Conservation (phyloP, 2,329 filamentous ascomycete species). For the Epichloe glyceriae region DNA sequence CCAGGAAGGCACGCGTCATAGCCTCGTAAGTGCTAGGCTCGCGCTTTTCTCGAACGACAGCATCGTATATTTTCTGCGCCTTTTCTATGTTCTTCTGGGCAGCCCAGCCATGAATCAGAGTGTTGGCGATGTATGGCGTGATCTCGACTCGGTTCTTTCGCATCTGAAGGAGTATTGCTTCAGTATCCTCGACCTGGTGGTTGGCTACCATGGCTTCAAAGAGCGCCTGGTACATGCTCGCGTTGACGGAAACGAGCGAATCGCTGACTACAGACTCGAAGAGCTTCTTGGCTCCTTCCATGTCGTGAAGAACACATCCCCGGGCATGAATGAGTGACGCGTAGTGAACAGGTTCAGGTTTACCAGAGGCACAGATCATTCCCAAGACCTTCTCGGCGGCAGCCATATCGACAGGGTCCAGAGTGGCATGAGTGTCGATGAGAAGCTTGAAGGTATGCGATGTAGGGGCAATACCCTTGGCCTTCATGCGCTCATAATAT, state of each 20-base stretch:
- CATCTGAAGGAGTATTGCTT: conserved; percentile 67
- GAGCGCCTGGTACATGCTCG: conserved; percentile 90
- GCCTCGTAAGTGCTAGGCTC: conserved; percentile 98
- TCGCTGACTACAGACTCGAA: conserved; percentile 72
- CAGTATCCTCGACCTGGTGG: conserved; percentile 65
- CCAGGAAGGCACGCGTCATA: conserved; percentile 88
- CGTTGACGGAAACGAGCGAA: conserved; percentile 53
- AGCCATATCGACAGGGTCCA: conserved; percentile 80
- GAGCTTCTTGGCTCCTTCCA: conserved; percentile 65
- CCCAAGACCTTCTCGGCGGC: conserved; percentile 76
- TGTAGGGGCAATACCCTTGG: conserved; percentile 75
- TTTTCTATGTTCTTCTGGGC: conserved; percentile 68
- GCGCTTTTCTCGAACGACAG: conserved; percentile 63
- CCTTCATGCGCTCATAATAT: conserved; percentile 92
- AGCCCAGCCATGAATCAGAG: conserved; percentile 93
- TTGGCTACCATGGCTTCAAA: conserved; percentile 97
- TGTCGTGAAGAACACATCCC: conserved; percentile 85
- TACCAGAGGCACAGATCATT: conserved; percentile 60
- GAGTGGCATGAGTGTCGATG: conserved; percentile 85
- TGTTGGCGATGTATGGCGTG: conserved; percentile 97
- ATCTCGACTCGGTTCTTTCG: conserved; percentile 59
- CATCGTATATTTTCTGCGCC: conserved; percentile 65
- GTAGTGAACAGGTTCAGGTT: conserved; percentile 89
- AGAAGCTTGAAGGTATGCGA: conserved; percentile 96
- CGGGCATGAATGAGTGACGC: conserved; percentile 91